Evolutionary conservation across 495 filamentous ascomycete genomes (phyloP).

Genomic region (Jackrogersella minutella): DNA sequence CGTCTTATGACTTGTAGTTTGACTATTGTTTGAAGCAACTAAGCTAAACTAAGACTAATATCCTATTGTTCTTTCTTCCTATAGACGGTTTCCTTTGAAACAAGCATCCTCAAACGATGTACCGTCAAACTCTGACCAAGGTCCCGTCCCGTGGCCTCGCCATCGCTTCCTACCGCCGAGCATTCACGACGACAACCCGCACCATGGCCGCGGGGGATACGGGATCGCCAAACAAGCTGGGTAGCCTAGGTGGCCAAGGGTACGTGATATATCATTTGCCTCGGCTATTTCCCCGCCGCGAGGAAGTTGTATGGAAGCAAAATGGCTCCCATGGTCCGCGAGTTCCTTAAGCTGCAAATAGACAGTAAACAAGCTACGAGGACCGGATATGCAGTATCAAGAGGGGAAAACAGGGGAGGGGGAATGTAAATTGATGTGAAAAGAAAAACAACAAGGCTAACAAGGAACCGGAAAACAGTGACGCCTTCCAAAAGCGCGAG

Average conservation of each 20-base stretch:
- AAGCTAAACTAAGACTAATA: too few species aligned
- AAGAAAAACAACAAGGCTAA: conserved; percentile 19
- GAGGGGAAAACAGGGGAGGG: background rate
- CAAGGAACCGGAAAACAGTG: conserved; percentile 57
- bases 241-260: conserved; percentile 50
- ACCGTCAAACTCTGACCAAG: conserved; percentile 69
- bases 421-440: background rate
- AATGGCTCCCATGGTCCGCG: background rate
- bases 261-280: conserved; percentile 46
- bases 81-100: background rate
- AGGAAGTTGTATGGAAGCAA: conserved; percentile 4
- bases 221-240: conserved; percentile 63
- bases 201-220: conserved; percentile 74
- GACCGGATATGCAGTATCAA: background rate
- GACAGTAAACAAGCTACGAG: too few species aligned
- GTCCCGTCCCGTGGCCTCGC: conserved; percentile 57
- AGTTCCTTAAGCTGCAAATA: too few species aligned
- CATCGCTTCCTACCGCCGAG: conserved; percentile 56
- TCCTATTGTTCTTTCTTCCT: background rate
- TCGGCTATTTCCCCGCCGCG: background rate
- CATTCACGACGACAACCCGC: conserved; percentile 69
- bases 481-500: conserved; percentile 91
- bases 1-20: too few species aligned
- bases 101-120: conserved; percentile 59
- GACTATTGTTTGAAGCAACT: too few species aligned